Conservation (phyloP, 1,139 yeast species). For the Hansenula sp. region DNA sequence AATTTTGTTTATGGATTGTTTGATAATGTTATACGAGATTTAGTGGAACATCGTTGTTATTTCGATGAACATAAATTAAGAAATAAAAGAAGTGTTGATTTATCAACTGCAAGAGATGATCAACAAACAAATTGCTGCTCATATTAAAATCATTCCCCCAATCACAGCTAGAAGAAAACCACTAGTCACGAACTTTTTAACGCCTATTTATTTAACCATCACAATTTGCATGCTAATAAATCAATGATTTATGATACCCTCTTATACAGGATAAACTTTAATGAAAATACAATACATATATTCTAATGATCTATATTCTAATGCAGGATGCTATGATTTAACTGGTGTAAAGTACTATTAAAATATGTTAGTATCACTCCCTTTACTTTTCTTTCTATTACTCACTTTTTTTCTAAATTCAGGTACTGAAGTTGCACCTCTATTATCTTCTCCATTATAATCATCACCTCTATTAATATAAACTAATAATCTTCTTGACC, state of each 20-base stretch:
- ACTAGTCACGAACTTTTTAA: neutral
- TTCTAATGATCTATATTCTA: neutral
- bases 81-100: slow-evolving; percentile 22
- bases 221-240: neutral
- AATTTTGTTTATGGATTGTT: slow-evolving; percentile 21
- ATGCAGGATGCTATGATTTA: neutral
- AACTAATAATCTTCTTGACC: slow-evolving; percentile 84
- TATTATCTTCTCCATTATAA: slow-evolving; percentile 45
- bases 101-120: slow-evolving; percentile 20
- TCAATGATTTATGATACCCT: too few species aligned
- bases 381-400: too few species aligned
- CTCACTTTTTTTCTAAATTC: slow-evolving; percentile 63
- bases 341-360: neutral
- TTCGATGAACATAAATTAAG: slow-evolving; percentile 21
- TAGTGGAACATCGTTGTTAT: slow-evolving; percentile 23
- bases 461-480: slow-evolving; percentile 63
- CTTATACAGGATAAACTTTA: too few species aligned
- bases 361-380: neutral
- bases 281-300: neutral
- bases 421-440: slow-evolving; percentile 28
- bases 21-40: slow-evolving; percentile 20
- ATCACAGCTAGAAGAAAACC: too few species aligned
- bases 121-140: slow-evolving; percentile 21
- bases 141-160: slow-evolving; percentile 7
- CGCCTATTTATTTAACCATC: neutral